Evolutionary conservation across 805 yeast species (phyloP).

Genomic region (Saturnispora bothae): DNA sequence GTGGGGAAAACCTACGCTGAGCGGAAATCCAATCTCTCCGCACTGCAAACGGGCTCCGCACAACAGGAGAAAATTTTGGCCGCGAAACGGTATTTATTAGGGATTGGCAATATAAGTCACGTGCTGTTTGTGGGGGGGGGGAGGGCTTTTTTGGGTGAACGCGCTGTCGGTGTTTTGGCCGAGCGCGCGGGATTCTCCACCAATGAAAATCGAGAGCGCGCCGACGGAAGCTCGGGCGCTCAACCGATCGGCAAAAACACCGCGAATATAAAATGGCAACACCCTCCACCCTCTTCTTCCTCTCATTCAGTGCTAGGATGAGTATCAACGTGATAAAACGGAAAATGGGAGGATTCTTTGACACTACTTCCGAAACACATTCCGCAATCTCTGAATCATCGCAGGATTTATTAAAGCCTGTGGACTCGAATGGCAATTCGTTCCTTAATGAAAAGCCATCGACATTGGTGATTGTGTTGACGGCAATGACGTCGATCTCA

Average conservation of each 20-base stretch:
- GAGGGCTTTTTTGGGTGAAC: background rate
- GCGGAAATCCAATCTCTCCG: no score
- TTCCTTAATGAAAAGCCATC: conserved; percentile 47
- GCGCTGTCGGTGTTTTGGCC: background rate
- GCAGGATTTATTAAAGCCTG: conserved; percentile 5
- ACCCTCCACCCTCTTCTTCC: background rate
- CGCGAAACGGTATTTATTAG: no score
- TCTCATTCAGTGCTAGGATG: background rate
- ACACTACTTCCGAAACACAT: conserved; percentile 1
- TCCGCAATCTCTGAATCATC: conserved; percentile 6
- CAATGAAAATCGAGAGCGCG: conserved; percentile 3
- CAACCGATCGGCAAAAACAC: background rate
- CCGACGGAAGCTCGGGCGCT: background rate
- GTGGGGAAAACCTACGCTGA: no score
- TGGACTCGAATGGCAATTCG: conserved; percentile 12
- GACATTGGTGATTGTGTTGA: conserved; percentile 52
- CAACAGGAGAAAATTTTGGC: no score
- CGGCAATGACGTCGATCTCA: conserved; percentile 75
- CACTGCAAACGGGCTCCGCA: no score
- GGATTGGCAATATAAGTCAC: no score
- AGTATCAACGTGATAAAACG: background rate
- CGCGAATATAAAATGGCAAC: conserved; percentile 1
- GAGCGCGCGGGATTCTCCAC: background rate
- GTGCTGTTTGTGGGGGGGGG: no score
- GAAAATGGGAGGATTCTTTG: background rate